Evolutionary conservation across 2,329 filamentous ascomycete species (phyloP), one percentile per base, ranked within the genome.

Genomic region (Myriosclerotinia curreyana): DNA sequence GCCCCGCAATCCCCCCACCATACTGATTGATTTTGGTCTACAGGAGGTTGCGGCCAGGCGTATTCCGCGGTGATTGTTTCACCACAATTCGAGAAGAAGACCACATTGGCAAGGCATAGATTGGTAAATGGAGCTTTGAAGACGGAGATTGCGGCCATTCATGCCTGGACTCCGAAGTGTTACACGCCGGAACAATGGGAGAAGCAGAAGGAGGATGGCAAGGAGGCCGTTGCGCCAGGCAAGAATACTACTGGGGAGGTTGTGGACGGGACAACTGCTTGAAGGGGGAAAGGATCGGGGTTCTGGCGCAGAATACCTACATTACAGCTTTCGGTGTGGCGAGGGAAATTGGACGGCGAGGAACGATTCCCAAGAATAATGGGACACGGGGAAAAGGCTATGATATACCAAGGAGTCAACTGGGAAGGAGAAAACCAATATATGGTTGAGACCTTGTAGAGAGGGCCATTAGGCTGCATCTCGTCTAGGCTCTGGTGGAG

Each of bases 111-210:
- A 48, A 79, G 88, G 65, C 86, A 90, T 76, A 81, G 88, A 56
- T 77, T 91, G 59, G 88, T 91, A 58, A 91, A 91, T 72, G 79
- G 78, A 3, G 80, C 81, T 6, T 74, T 91, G 69, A 90, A 90
- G 76, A 79, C 83, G 12, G 88, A 91, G 76, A 88, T 91, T 73
- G 86, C 86, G 9, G 85, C 85, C 58, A 90, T 91, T 69, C 88
- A 91, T 78, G 88, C 88, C 28, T 91, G 88, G 88, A 90, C 88
- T 17, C 86, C 88, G 15, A 90, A 89, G 75, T 91, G 88, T 72
- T 86, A 86, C 75, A 91, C 88, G 25, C 87, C 87, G 0, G 87
- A 88, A 72, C 86, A 91, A 75, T 91, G 88, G 87, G 83, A 88
- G 78, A 85, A 83, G 76, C 80, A 85, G 77, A 82, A 83, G 68